Evolutionary conservation across 2,329 filamentous ascomycete genomes (phyloP), one percentile per base, ranked within the genome.

Genomic region (Metarhizium sp.): DNA sequence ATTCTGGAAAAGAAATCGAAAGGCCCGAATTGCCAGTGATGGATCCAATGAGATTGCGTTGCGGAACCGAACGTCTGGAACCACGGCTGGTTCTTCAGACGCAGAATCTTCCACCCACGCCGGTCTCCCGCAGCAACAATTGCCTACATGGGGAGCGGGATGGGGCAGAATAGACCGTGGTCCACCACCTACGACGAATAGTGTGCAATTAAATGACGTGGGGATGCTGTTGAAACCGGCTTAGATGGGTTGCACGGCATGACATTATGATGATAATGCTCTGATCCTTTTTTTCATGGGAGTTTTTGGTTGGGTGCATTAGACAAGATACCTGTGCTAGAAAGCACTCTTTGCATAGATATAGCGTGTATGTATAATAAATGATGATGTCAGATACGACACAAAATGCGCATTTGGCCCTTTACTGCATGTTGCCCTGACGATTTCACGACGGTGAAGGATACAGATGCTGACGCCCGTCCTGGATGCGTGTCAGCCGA

Each of bases 31-130:
- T 8, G 61, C 63, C 49, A 69, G 64, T 45, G 63, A 59, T 51
- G 62, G 59, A 13, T 66, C 64, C 6, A 62, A 65, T 51, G 69
- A 70, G 50, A 69, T 71, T 38, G 67, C 69, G 2, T 54, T 71
- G 32, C 63, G 67, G 51, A 64, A 60, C 43, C 63, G 52, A 6
- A 36, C 16, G 29, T 55, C 53, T 10, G 53, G 18, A 8, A 49
- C 38, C 25, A 47, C 29, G 18, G 52, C 25, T 18, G 45, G 45
- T 11, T 34, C 43, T 32, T 50, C 25, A 20, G 48, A 42, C 14
- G 51, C 29, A n/a, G 52, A 40, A 50, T 30, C 40, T 34, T 38
- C 51, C 36, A 40, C 54, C 48, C 53, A 51, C 34, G 42, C 18
- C 40, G 32, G 46, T 34, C 6, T 45, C 18, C 43, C 43, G 32